phyloP scores from a whole-genome alignment of 306 rosid species.

The Dicorynia guianensis region DNA sequence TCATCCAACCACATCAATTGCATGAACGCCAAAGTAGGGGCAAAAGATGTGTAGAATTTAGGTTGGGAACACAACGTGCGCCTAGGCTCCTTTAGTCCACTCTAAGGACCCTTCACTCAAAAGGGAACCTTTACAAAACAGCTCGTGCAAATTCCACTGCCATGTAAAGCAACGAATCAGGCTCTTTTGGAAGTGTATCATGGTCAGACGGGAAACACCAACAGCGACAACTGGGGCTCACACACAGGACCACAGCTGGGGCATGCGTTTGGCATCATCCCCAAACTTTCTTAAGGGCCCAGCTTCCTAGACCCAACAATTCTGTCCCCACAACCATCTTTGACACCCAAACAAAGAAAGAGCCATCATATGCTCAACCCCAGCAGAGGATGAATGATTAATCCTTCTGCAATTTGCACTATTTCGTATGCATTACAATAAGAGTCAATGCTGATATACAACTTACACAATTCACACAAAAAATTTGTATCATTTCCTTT shows the following conservation, averaged over 20 bases:
- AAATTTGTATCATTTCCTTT: too few species aligned
- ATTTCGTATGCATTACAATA: background rate
- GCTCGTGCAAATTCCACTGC: conserved; percentile 28
- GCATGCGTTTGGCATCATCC: conserved; percentile 19
- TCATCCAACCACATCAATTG: background rate
- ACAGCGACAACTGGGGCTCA: conserved; percentile 35
- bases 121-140: conserved; percentile 35
- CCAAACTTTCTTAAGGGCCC: conserved; percentile 1
- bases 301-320: conserved; percentile 17
- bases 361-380: conserved; percentile 25
- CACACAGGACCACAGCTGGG: background rate
- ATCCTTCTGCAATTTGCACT: conserved; percentile 33
- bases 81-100: conserved; percentile 5
- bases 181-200: conserved; percentile 32
- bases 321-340: conserved; percentile 25
- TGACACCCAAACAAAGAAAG: conserved; percentile 28
- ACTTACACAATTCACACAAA: too few species aligned
- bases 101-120: background rate
- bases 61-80: conserved; percentile 40
- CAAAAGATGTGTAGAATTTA: conserved; percentile 13
- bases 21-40: conserved; percentile 22
- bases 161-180: conserved; percentile 21
- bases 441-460: too few species aligned
- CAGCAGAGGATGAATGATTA: conserved; percentile 45
- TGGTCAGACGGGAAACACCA: conserved; percentile 40